Evolutionary conservation across 805 yeast genomes (phyloP).

Genomic region (Pichia thaimueangensis): DNA sequence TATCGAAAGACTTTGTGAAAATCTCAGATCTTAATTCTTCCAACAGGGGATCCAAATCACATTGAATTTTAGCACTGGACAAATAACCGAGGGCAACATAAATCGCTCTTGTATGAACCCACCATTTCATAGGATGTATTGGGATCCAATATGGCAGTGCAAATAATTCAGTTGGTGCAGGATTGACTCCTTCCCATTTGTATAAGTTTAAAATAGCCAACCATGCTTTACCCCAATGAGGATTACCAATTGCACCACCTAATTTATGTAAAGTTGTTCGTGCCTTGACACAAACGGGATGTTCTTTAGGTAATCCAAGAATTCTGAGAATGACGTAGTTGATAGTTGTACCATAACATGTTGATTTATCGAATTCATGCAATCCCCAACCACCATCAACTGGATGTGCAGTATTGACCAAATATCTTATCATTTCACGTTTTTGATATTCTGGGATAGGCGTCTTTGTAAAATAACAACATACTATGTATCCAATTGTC

Average conservation of each 20-base stretch:
- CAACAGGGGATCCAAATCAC: slow-evolving; percentile 60
- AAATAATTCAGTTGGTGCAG: slow-evolving; percentile 97
- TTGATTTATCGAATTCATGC: slow-evolving; percentile 85
- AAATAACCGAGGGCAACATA: slow-evolving; percentile 84
- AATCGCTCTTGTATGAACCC: slow-evolving; percentile 97
- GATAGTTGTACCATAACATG: slow-evolving; percentile 90
- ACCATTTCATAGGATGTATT: slow-evolving; percentile 94
- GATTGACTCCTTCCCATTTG: slow-evolving; percentile 95
- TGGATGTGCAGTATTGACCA: slow-evolving; percentile 90
- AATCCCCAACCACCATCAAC: slow-evolving; percentile 99
- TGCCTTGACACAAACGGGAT: slow-evolving; percentile 75
- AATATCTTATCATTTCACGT: slow-evolving; percentile 71
- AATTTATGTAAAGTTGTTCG: slow-evolving; percentile 57
- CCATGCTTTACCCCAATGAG: slow-evolving; percentile 99
- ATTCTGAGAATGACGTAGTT: slow-evolving; percentile 79
- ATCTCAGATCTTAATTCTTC: slow-evolving; percentile 68
- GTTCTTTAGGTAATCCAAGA: slow-evolving; percentile 67
- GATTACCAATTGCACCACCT: slow-evolving; percentile 87
- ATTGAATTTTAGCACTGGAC: slow-evolving; percentile 47
- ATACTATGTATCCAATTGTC: slow-evolving; percentile 81
- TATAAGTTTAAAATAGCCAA: slow-evolving; percentile 72
- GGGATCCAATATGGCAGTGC: slow-evolving; percentile 74
- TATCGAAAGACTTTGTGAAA: slow-evolving; percentile 57
- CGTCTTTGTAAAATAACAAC: slow-evolving; percentile 61
- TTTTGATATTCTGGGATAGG: slow-evolving; percentile 61